phyloP scores from a whole-genome alignment of 208 protist genomes.

The Zelonia costaricensis region DNA sequence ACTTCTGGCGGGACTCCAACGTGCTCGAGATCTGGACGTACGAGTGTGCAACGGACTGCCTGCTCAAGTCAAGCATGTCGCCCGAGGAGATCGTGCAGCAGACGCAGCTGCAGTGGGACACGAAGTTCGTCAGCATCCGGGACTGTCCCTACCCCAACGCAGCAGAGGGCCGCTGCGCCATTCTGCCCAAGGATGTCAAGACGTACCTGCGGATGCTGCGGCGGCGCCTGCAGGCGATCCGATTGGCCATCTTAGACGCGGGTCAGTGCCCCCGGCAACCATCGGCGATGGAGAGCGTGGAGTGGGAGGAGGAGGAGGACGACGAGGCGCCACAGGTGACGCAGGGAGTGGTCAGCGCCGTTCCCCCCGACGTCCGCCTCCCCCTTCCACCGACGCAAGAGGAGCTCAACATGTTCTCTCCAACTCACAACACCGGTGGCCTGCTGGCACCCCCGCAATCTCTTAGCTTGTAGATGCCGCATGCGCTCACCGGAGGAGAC shows the following conservation, averaged over 20 bases:
- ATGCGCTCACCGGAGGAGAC: background rate
- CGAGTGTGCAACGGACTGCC: slow-evolving; percentile 21
- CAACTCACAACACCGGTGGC: slow-evolving; percentile 37
- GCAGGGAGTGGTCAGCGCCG: background rate
- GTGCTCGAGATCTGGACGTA: slow-evolving; percentile 33
- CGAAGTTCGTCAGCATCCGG: slow-evolving; percentile 18
- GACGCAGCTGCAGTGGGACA: slow-evolving; percentile 32
- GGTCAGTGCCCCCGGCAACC: slow-evolving; percentile 18
- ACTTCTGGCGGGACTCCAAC: slow-evolving; percentile 25
- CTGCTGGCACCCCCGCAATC: slow-evolving; percentile 48
- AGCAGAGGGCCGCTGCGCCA: slow-evolving; percentile 5
- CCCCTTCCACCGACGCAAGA: slow-evolving; percentile 7
- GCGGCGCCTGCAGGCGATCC: slow-evolving; percentile 20
- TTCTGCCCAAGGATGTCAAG: slow-evolving; percentile 17
- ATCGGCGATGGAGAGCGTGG: slow-evolving; percentile 16
- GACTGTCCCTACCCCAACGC: slow-evolving; percentile 19
- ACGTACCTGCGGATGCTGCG: slow-evolving; percentile 25
- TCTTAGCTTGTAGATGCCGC: slow-evolving; percentile 15
- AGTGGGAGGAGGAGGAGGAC: slow-evolving; percentile 7
- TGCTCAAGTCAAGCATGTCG: slow-evolving; percentile 24
- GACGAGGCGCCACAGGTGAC: slow-evolving; percentile 2
- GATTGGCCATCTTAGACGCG: slow-evolving; percentile 27
- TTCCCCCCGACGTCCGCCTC: background rate
- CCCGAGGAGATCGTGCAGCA: slow-evolving; percentile 32
- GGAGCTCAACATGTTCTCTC: slow-evolving; percentile 46